Conservation (phyloP, 148 eudicot genomes). For the Persicaria maculosa region DNA sequence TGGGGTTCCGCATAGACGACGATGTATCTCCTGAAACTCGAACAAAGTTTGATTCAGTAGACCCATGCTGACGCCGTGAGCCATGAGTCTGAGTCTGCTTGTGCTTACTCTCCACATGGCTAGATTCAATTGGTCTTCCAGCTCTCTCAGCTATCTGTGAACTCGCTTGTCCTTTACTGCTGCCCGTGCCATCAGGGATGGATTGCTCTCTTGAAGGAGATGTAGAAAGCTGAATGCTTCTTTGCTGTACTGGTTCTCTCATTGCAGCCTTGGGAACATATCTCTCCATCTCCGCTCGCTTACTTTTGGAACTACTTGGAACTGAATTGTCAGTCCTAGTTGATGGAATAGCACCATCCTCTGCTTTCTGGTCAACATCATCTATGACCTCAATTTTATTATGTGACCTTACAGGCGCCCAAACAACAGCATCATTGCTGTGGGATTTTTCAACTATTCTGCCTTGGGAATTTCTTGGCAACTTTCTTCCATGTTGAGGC, state of each 20-base stretch:
- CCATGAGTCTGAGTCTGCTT: conserved; percentile 48
- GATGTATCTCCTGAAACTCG: conserved; percentile 29
- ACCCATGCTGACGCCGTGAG: conserved; percentile 56
- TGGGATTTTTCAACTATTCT: conserved; percentile 41
- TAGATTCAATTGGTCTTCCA: conserved; percentile 27
- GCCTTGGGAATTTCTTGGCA: conserved; percentile 51
- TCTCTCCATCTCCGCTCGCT: conserved; percentile 95
- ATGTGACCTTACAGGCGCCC: conserved; percentile 88
- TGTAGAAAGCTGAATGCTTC: conserved; percentile 31
- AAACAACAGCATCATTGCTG: conserved; percentile 51
- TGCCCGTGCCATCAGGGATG: conserved; percentile 24
- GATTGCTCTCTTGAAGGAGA: conserved; percentile 26
- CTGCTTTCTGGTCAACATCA: conserved; percentile 26
- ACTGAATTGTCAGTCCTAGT: conserved; percentile 29
- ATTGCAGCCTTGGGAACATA: conserved; percentile 88
- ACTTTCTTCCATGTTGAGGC: conserved; percentile 54
- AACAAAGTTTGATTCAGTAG: conserved; percentile 29
- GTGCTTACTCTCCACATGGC: conserved; percentile 31
- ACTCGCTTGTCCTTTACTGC: conserved; percentile 20
- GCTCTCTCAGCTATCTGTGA: conserved; percentile 26
- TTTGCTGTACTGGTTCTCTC: conserved; percentile 81
- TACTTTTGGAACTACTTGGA: conserved; percentile 52
- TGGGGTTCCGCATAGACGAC: conserved; percentile 20
- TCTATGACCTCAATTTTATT: conserved; percentile 38
- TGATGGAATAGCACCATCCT: conserved; percentile 25